These are phyloP conservation scores for Oryza coarctata DNA, from an alignment of 176 grass and related monocot genomes.

Conservation along the genomic window DNA sequence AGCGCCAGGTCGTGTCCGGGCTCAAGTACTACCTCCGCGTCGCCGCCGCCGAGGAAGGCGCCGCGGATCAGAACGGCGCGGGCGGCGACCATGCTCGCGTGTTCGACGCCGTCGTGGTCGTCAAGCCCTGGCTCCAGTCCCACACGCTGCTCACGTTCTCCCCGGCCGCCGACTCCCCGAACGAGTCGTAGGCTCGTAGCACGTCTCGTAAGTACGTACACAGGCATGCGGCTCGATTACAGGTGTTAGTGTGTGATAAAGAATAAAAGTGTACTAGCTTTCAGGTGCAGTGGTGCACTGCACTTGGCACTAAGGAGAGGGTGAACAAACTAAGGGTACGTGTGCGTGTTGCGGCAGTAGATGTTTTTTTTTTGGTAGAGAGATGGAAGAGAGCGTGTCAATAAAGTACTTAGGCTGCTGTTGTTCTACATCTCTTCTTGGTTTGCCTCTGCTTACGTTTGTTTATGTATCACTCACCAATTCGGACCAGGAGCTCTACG, in stretches of 20 bases:
- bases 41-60: slow-evolving; percentile 27
- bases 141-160: slow-evolving; percentile 63
- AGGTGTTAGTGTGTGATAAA: not conserved
- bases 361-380: not conserved
- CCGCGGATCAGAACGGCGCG: not conserved
- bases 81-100: slow-evolving; percentile 21
- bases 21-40: slow-evolving; percentile 88
- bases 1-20: slow-evolving; percentile 88
- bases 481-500: not conserved
- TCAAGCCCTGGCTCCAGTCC: slow-evolving; percentile 72
- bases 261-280: not conserved
- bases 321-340: not conserved
- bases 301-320: not conserved
- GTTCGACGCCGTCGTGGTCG: slow-evolving; percentile 69
- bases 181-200: not conserved
- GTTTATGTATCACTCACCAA: not conserved
- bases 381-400: not conserved
- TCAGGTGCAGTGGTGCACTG: not conserved
- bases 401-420: not conserved
- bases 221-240: not conserved
- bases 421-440: not conserved
- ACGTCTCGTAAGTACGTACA: not conserved
- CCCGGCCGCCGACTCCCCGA: slow-evolving; percentile 21
- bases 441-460: too few species aligned
- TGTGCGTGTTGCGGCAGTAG: not conserved